Evolutionary conservation across 768 basidiomycete genomes (phyloP), one percentile per base, ranked within the genome.

Genomic region (Macrolepiota dolichaula): DNA sequence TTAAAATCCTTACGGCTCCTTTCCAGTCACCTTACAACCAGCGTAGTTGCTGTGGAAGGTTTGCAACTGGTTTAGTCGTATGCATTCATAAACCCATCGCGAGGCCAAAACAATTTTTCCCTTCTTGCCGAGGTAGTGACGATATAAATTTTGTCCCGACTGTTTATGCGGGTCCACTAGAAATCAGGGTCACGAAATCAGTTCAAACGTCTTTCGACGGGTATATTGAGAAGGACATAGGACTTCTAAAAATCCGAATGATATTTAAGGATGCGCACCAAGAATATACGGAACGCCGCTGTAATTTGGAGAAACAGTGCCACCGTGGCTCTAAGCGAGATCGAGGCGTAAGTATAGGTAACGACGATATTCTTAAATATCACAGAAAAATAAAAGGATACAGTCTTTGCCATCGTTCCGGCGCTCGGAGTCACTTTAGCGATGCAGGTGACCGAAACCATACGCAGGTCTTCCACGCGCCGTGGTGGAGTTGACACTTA

Each of bases 241-340:
- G n/a, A 46, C 55, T 15, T 57, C 44, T 11, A 59, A 32, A 62
- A 55, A 59, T 36, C 24, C 55, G 57, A 52, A 36, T 52, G 57
- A 59, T 52, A 24, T 32, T 25, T 35, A 13, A 29, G 46, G 35
- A 37, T 61, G 75, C 84, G 61, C 66, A 91, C 91, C 91, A 62
- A 94, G 80, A 56, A 94, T 89, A 69, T 92, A 92, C 1, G 84
- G 77, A 4, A 91, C 89, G 22, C 85, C 85, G 63, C 89, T 92
- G 70, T 94, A 94, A 10, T 87, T 85, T 40, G 85, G 84, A 27
- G 87, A 85, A 51, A 92, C 81, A 5, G 79, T 77, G 15, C 92
- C 92, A 27, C 92, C 92, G 69, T 92, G 81, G 78, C 85, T 87
- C 92, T 94, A 73, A 22, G 66, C 27, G 36, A 61, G 49, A 40